Evolutionary conservation across 1,139 yeast species (phyloP), one percentile per base, ranked within the genome.

Genomic region (Tardiomyces blankii): DNA sequence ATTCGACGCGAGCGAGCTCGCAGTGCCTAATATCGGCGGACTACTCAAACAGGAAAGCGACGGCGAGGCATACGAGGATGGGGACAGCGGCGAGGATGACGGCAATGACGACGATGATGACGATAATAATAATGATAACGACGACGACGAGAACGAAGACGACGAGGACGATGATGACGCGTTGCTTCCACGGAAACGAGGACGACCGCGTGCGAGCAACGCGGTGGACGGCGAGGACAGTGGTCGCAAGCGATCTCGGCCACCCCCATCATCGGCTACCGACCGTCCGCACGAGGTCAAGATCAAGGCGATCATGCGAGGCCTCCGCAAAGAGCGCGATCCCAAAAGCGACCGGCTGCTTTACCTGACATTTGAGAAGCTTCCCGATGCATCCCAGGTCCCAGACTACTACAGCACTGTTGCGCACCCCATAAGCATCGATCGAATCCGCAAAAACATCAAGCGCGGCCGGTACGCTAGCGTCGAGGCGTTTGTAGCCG

Each of bases 211-310:
- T 12, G 12, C n/a, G 40, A 51, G 57, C 38, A 45, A 51, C 27
- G 51, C 54, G 30, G 54, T 52, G 42, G 54, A 53, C 33, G 55
- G 55, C 33, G 57, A 54, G 18, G 58, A 53, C 39, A 55, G 52
- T 23, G 52, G 51, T 23, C 78, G 45, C 5, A 80, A 86, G 63
- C 74, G 97, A 59, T 96, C 96, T 40, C 77, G 96, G 59, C 97
- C 97, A 8, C 97, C n/a, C n/a, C n/a, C n/a, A n/a, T n/a, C n/a
- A n/a, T n/a, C 97, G 1, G 85, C 89, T 46, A 93, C 89, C 48
- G 97, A 89, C 63, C 80, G 84, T 57, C 96, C 96, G 3, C 89
- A 83, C 64, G 96, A 91, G 65, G 88, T 87, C 56, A 74, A 96
- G 52, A 88, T 89, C 61, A 89, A 89, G 63, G 80, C 86, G 51